These are phyloP conservation scores for Aspergillus brunneoviolaceus DNA, from an alignment of 2,329 filamentous ascomycete species.

Conservation along the genomic window DNA sequence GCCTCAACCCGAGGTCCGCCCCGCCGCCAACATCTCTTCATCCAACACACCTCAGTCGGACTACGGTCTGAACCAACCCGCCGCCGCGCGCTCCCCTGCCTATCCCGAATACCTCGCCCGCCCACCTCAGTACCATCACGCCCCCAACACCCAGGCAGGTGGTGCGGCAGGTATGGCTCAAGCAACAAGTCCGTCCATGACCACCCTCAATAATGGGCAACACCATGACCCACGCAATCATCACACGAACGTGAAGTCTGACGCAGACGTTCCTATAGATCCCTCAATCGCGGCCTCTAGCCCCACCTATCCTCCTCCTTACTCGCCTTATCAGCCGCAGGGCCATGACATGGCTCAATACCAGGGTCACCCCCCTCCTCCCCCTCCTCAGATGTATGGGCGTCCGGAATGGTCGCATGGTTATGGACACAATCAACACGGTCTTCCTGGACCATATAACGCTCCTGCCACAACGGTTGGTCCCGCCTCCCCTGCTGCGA, in stretches of 20 bases:
- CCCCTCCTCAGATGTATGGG: conserved; percentile 49
- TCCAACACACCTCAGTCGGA: conserved; percentile 85
- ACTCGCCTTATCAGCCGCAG: conserved; percentile 81
- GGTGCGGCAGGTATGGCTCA: conserved; percentile 93
- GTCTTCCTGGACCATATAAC: conserved; percentile 49
- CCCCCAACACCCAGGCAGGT: conserved; percentile 68
- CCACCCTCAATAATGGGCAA: conserved; percentile 72
- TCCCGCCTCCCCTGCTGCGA: conserved; percentile 59
- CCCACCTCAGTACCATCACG: conserved; percentile 69
- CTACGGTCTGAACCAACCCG: conserved; percentile 75
- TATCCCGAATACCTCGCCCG: conserved; percentile 88
- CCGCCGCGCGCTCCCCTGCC: conserved; percentile 73
- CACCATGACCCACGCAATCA: conserved; percentile 69
- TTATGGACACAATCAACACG: conserved; percentile 49
- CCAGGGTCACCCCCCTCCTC: conserved; percentile 48
- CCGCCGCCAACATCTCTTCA: conserved; percentile 65
- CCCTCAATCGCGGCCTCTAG: conserved; percentile 91
- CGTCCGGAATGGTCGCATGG: conserved; percentile 49
- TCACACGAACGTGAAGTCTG: conserved; percentile 72
- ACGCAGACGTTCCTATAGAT: conserved; percentile 98
- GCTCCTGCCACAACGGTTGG: conserved; percentile 59
- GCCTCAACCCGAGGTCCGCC: conserved; percentile 75
- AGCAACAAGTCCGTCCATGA: conserved; percentile 96
- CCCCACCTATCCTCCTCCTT: conserved; percentile 83
- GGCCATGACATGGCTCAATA: conserved; percentile 83